These are phyloP conservation scores for Penicillium daleae DNA, from an alignment of 495 filamentous ascomycete species.

Conservation along the genomic window DNA sequence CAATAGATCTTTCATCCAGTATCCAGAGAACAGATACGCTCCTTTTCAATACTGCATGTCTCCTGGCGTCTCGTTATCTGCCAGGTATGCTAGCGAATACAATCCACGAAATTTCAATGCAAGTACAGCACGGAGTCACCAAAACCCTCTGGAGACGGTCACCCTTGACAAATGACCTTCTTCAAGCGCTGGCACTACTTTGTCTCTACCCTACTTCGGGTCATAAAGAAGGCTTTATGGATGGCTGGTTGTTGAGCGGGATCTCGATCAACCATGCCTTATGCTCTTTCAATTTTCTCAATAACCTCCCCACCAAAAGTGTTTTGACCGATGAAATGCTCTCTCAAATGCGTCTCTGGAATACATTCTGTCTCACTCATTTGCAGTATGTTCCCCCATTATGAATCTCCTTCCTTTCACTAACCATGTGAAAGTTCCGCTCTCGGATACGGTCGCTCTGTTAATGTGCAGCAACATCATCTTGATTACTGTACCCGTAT, in stretches of 20 bases:
- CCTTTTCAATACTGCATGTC: conserved; percentile 45
- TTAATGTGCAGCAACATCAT: conserved; percentile 40
- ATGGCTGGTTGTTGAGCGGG: conserved; percentile 49
- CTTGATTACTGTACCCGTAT: conserved; percentile 43
- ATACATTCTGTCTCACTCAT: conserved; percentile 44
- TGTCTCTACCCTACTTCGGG: conserved; percentile 43
- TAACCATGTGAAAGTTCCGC: conserved; percentile 30
- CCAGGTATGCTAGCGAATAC: conserved; percentile 38
- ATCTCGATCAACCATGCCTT: conserved; percentile 48
- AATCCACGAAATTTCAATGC: conserved; percentile 40
- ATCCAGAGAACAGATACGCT: conserved; percentile 39
- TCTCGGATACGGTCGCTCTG: conserved; percentile 41
- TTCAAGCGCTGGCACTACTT: conserved; percentile 43
- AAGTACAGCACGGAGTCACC: conserved; percentile 39
- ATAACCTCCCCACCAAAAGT: conserved; percentile 27
- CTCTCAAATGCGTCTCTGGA: conserved; percentile 44
- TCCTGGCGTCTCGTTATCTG: conserved; percentile 46
- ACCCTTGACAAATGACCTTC: conserved; percentile 39
- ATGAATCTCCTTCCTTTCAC: neutral
- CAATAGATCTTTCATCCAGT: conserved; percentile 37
- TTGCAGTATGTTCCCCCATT: conserved; percentile 37
- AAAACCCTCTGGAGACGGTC: conserved; percentile 41
- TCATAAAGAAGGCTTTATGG: conserved; percentile 43
- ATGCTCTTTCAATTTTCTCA: conserved; percentile 39
- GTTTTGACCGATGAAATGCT: conserved; percentile 37